Evolutionary conservation across 495 filamentous ascomycete species (phyloP), one percentile per base, ranked within the genome.

Genomic region (Penicillium lividum): DNA sequence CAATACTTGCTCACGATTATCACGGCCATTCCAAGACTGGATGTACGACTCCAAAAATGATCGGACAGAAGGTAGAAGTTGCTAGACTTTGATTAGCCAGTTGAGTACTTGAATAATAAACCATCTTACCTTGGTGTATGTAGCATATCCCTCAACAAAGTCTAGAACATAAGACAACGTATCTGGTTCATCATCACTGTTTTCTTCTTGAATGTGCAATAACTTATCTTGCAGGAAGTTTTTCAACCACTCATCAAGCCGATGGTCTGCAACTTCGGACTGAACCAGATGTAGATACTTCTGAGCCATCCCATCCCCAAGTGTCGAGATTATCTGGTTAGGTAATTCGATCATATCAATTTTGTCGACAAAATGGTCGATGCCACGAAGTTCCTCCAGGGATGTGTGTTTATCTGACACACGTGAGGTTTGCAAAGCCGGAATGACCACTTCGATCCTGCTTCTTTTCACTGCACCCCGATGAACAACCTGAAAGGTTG

Each of bases 321-420:
- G 72, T 9, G 84, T 84, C 7, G 92, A 90, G 27, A 90, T 85
- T 3, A 94, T 77, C 68, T 95, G 91, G 54, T 87, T 91, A 5
- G 91, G 91, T 36, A 91, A 71, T 64, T 93, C 89, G 34, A 97
- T 86, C 60, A 81, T 86, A 57, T 96, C 91, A 7, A 96, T 68
- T 46, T 84, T 91, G 18, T 83, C 80, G 15, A 92, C 84, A 62
- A 97, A 89, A 57, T 87, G 80, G 18, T 87, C 77, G 22, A 88
- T 82, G 59, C 79, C 84, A 55, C 91, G 87, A 42, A 95, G 81
- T 60, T 94, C 91, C 65, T 96, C 92, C 7, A 95, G 70, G 0
- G 91, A 77, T 0, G 74, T 77, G 25, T 72, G 72, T 30, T 70
- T 71, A 28, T 68, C 63, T 36, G 70, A 71, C 22, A 90, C 86